Base-by-base conservation (phyloP, 495 filamentous ascomycete genomes). In the Penicillium macrosclerotiorum region DNA sequence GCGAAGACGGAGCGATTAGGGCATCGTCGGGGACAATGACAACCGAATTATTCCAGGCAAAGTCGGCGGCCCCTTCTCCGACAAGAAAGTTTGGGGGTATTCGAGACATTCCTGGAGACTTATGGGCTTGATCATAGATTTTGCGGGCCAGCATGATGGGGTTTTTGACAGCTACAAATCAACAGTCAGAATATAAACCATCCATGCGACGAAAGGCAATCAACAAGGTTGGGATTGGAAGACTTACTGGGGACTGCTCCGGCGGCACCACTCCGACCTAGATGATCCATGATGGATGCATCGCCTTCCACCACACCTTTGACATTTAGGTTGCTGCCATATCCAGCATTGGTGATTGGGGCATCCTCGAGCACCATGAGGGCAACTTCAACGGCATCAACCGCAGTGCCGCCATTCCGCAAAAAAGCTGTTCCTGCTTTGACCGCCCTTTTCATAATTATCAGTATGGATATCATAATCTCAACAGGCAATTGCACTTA, bases 321-420 rank as follows among this genome's bases (percentile, higher is more conserved):
- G 38, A 91, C 83, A 35, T 84, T 81, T n/a, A 96, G 68, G 57
- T 98, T 98, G 69, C 94, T 97, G 24, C 94, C 94, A 55, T 85
- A 96, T 12, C 94, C 93, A 12, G 91, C 85, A 65, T 98, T 98
- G 17, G 94, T 97, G 56, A 98, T 95, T 52, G 95, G 89, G 34
- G 84, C 81, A 58, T 98, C 88, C 63, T 98, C 93, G 27, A 98
- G 77, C 13, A 85, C 74, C 55, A 82, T 86, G 47, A 98, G 79
- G 20, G 94, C 91, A 38, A 86, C 82, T 64, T 97, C 93, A 22
- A 95, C 90, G n/a, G 93, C 93, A 48, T 96, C 89, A 17, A 93
- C 70, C 3, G 91, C 89, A 36, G 81, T 78, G 13, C 83, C 88
- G 4, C 93, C 94, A 59, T 77, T 79, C 35, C 74, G 82, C 30